Conservation (phyloP, 345 rosid genomes). For the Eucalyptus marginata region DNA sequence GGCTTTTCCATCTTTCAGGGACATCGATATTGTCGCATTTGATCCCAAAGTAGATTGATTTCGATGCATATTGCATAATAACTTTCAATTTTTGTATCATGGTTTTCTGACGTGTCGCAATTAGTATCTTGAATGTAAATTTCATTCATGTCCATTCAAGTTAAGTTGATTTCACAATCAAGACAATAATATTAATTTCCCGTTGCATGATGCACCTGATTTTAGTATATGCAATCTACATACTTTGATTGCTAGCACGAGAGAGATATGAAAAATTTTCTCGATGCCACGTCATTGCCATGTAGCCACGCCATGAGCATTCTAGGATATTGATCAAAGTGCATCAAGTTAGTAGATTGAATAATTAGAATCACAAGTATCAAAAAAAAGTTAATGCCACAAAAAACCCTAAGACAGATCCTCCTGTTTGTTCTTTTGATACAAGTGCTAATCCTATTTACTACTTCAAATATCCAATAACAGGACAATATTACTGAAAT, state of each 20-base stretch:
- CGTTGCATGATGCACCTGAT: neutral
- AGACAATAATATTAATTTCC: neutral
- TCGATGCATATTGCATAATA: neutral
- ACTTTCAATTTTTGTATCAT: neutral
- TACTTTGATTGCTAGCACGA: neutral
- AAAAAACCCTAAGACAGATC: neutral
- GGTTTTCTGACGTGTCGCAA: fast-evolving
- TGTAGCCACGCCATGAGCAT: neutral
- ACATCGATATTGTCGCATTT: fast-evolving
- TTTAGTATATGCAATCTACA: neutral
- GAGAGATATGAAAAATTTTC: neutral
- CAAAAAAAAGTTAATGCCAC: neutral
- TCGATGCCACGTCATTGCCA: neutral
- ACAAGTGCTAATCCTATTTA: neutral
- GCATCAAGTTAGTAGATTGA: neutral
- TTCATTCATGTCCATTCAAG: neutral
- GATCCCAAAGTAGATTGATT: neutral
- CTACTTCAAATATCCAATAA: neutral
- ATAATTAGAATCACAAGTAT: neutral
- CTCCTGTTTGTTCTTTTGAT: too few relatives aligned
- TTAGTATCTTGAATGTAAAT: neutral
- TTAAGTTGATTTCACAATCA: neutral
- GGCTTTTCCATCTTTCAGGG: neutral
- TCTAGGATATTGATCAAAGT: neutral
- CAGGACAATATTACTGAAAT: neutral